These are phyloP conservation scores for Ascocoryne sarcoides DNA, from an alignment of 2,329 filamentous ascomycete species.

Conservation along the genomic window DNA sequence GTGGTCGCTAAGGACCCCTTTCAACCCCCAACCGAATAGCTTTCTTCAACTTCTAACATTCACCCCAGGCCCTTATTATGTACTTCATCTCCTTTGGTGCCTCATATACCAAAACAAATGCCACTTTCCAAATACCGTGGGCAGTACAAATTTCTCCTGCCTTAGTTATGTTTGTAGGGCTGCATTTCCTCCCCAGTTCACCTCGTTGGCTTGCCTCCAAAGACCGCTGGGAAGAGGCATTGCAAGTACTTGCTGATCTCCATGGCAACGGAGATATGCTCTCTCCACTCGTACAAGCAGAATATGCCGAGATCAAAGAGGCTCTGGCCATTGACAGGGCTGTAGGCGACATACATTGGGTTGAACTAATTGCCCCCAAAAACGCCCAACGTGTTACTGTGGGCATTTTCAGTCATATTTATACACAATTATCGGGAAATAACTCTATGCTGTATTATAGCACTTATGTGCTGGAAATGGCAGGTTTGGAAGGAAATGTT, in stretches of 20 bases:
- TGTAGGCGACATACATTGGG: neutral
- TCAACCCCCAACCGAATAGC: neutral
- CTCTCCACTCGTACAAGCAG: neutral
- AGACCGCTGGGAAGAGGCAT: neutral
- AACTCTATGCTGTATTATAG: neutral
- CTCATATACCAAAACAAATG: neutral
- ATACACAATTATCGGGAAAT: neutral
- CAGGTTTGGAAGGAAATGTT: neutral
- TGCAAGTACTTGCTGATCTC: neutral
- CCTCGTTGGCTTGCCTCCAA: neutral
- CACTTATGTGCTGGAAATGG: neutral
- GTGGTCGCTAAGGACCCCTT: no score
- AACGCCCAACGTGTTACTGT: neutral
- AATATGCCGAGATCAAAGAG: neutral
- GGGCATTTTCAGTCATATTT: neutral
- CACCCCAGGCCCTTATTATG: neutral
- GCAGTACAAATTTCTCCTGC: neutral
- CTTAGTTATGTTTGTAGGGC: neutral
- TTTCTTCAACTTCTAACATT: neutral
- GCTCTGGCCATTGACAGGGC: neutral
- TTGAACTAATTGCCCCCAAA: neutral
- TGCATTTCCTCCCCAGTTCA: neutral
- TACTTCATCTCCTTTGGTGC: neutral
- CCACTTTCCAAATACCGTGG: neutral
- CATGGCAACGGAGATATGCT: neutral